Conservation (phyloP, 2,329 filamentous ascomycete genomes). For the Pyricularia sp. region DNA sequence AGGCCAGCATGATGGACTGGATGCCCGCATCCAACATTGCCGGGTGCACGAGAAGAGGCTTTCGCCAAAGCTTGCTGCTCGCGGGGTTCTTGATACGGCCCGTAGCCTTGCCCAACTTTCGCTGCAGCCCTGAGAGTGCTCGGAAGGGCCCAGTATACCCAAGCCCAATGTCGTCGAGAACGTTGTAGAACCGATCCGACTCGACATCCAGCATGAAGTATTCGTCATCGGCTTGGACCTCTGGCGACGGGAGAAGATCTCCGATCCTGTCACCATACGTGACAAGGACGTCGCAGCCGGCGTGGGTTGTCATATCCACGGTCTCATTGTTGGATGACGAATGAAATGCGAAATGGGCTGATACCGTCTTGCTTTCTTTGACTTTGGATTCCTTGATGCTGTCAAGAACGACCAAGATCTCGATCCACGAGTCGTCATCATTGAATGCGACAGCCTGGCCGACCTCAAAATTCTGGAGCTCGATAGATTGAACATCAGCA, state of each 20-base stretch:
- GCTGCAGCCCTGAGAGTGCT: not conserved
- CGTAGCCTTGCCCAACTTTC: not conserved
- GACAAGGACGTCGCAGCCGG: not conserved
- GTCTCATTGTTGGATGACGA: not conserved
- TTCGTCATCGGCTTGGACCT: not conserved
- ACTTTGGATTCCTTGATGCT: not conserved
- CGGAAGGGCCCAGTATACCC: not conserved
- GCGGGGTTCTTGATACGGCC: not conserved
- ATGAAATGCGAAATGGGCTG: not conserved
- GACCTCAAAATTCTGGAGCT: not conserved
- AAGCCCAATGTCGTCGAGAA: not conserved
- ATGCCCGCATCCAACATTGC: constrained; percentile 20
- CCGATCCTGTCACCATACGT: not conserved
- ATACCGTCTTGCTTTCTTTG: not conserved
- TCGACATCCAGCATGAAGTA: not conserved
- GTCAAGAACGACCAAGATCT: not conserved
- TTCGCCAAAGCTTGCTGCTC: not conserved
- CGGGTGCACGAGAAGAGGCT: constrained; percentile 18
- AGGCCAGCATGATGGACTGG: constrained; percentile 20
- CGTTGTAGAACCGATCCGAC: not conserved
- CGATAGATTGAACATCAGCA: not conserved
- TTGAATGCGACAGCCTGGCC: not conserved
- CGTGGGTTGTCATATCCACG: not conserved
- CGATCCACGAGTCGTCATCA: not conserved
- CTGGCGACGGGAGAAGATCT: not conserved